A percentile compares a stretch with the other conserved stretches of the same genome.
These are phyloP conservation scores for Puccinia hordei DNA, from an alignment of 1,284 basidiomycete genomes.

Conservation along the genomic window DNA sequence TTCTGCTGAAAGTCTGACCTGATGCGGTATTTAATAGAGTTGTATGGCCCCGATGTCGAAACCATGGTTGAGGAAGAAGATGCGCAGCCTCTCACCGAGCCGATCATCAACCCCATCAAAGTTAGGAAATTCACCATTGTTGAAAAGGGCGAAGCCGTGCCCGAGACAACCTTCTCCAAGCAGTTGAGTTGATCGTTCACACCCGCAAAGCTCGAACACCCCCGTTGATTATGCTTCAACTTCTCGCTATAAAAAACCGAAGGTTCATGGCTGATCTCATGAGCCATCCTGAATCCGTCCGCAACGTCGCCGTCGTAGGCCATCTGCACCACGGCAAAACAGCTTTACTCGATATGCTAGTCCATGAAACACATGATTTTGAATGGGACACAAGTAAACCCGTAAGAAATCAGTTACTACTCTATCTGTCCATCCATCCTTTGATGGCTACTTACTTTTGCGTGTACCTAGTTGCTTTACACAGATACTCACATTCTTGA, in stretches of 20 bases:
- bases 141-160: constrained; percentile 76
- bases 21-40: constrained; percentile 52
- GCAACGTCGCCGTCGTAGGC: constrained; percentile 91
- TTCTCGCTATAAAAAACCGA: constrained; percentile 28
- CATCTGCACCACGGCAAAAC: constrained; percentile 99
- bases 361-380: constrained; percentile 93
- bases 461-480: constrained; percentile 71
- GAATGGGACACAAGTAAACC: constrained; percentile 85
- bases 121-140: constrained; percentile 80
- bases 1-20: neutral
- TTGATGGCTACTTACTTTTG: constrained; percentile 53
- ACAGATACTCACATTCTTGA: constrained; percentile 93
- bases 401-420: constrained; percentile 63
- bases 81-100: constrained; percentile 88
- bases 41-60: constrained; percentile 59
- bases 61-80: constrained; percentile 90
- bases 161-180: constrained; percentile 89
- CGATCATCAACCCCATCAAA: constrained; percentile 93
- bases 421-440: constrained; percentile 48
- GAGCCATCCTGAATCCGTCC: constrained; percentile 87
- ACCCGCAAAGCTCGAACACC: neutral
- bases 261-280: constrained; percentile 92
- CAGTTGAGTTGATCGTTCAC: constrained; percentile 66
- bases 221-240: neutral
- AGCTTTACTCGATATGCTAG: constrained; percentile 90